Base-by-base conservation (phyloP, 2,329 filamentous ascomycete genomes). In the Pochonia chlamydosporia region DNA sequence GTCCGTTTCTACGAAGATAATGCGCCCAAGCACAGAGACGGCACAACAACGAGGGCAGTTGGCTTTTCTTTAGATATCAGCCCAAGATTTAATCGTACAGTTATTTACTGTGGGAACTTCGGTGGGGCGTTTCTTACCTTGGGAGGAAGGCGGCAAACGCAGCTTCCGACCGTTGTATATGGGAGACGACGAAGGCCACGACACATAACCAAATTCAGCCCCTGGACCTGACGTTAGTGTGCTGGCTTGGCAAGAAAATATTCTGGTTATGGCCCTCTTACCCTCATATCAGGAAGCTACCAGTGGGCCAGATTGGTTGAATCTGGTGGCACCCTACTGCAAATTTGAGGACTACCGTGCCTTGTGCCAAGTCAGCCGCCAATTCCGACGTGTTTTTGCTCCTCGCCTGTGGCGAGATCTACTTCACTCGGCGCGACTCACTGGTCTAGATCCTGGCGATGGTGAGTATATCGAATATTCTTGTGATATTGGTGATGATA, bases 231-330 rank as follows among this genome's bases (percentile, higher is more conserved):
- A n/a, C n/a, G n/a, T n/a, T n/a, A n/a, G n/a, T n/a, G n/a, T n/a
- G n/a, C n/a, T n/a, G n/a, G n/a, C n/a, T n/a, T n/a, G n/a, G n/a
- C n/a, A n/a, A n/a, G n/a, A n/a, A n/a, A n/a, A n/a, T n/a, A n/a
- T n/a, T n/a, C n/a, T 21, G 35, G 50, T 16, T 48, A 66, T 66
- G 64, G 40, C 53, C 35, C 51, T 56, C 10, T 68, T 74, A n/a
- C 77, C 78, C 1, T 76, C 78, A 0, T 82, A 82, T 58, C 62
- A 68, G 43, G 70, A 79, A 49, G 77, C 78, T 44, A 71, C 66
- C 3, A 56, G 65, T 7, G 62, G 58, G 9, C 57, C 58, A 20
- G 71, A 80, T 64, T 79, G 76, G 74, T 64, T 79, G 14, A 59
- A 59, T 25, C 52, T 80, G 4, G 71, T 71, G 11, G 73, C 69